phyloP scores from a whole-genome alignment of 2,329 filamentous ascomycete species.

The Ceratocystis alfenasii region DNA sequence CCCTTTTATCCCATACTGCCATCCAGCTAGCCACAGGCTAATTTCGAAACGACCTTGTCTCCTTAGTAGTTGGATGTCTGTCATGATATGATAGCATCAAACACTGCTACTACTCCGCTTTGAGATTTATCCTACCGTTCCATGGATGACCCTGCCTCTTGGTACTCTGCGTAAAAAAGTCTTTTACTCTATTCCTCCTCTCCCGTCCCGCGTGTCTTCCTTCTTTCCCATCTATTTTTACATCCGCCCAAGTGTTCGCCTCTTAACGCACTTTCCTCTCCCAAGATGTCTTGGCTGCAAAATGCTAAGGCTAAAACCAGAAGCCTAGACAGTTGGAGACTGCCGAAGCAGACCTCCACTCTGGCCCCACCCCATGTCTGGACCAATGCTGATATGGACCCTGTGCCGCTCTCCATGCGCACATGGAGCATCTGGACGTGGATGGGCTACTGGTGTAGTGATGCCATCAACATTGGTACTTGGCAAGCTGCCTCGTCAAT shows the following conservation, averaged over 20 bases:
- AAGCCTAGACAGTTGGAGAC: slow-evolving; percentile 16
- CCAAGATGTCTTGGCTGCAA: slow-evolving; percentile 19
- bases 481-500: slow-evolving; percentile 28
- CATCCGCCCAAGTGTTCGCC: neutral
- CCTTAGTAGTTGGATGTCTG: neutral
- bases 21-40: neutral
- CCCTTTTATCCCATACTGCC: neutral
- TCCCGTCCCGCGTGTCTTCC: neutral
- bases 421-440: slow-evolving; percentile 37
- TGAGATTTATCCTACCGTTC: neutral
- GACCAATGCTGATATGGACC: slow-evolving; percentile 32
- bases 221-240: slow-evolving; percentile 1
- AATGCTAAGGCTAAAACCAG: slow-evolving; percentile 19
- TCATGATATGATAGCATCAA: neutral
- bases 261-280: neutral
- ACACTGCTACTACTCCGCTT: neutral
- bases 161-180: neutral
- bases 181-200: neutral
- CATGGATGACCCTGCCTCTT: slow-evolving; percentile 6
- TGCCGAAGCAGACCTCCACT: slow-evolving; percentile 21
- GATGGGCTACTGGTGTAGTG: slow-evolving; percentile 39
- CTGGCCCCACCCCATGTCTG: slow-evolving; percentile 23
- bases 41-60: neutral
- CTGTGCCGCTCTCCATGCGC: slow-evolving; percentile 31
- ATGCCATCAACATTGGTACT: slow-evolving; percentile 25